Conservation (phyloP, 768 basidiomycete species). For the Trametes punicea region DNA sequence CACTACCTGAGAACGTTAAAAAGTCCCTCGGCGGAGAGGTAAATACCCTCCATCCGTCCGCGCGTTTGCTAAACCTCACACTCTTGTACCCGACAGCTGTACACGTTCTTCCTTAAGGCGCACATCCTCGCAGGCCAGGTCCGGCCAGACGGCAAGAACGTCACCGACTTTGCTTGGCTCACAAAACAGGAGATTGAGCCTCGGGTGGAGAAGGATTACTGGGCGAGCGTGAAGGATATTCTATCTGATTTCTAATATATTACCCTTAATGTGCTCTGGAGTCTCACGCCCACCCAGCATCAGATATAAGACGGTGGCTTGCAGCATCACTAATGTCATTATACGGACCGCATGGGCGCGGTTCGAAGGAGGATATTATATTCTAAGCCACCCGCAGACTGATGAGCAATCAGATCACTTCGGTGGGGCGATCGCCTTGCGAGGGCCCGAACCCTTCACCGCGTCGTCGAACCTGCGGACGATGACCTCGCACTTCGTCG, state of each 20-base stretch:
- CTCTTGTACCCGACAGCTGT: slow-evolving; percentile 41
- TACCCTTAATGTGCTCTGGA: slow-evolving; percentile 12
- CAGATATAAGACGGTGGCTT: not conserved
- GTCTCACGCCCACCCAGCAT: slow-evolving; percentile 6
- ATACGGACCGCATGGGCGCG: not conserved
- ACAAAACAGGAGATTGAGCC: slow-evolving; percentile 86
- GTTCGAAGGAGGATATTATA: not conserved
- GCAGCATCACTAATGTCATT: not conserved
- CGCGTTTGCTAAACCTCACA: not conserved
- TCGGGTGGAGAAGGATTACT: slow-evolving; percentile 66
- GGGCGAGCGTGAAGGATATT: slow-evolving; percentile 76
- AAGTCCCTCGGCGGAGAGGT: slow-evolving; percentile 16
- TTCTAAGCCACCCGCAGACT: not conserved
- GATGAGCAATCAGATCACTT: slow-evolving; percentile 16
- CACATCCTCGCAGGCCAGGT: slow-evolving; percentile 91
- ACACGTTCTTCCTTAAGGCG: slow-evolving; percentile 89
- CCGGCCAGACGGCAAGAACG: slow-evolving; percentile 46
- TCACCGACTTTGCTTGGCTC: slow-evolving; percentile 87
- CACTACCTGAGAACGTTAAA: slow-evolving; percentile 27
- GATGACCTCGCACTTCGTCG: slow-evolving; percentile 83
- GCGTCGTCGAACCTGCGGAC: slow-evolving; percentile 91
- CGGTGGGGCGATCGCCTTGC: slow-evolving; percentile 51
- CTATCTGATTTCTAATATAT: slow-evolving; percentile 57
- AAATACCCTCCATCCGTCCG: not conserved
- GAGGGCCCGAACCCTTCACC: slow-evolving; percentile 57